Percentiles rank a stretch among this genome's conserved stretches.
phyloP scores from a whole-genome alignment of 331 rosid species.

The Cucumis variabilis region DNA sequence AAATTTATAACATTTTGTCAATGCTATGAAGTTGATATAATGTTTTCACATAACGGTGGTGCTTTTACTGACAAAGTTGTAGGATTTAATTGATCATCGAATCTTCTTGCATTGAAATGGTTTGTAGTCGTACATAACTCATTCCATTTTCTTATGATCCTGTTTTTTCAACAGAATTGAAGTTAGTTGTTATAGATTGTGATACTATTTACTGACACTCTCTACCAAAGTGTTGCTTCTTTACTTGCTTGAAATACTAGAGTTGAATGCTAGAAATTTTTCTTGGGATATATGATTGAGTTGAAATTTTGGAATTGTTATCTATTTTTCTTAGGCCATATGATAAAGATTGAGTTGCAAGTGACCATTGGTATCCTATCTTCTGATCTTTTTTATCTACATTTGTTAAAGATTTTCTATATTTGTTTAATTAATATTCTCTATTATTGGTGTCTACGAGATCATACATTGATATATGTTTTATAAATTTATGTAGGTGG shows the following conservation, averaged over 20 bases:
- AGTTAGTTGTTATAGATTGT: background rate
- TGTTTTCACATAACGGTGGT: conserved; percentile 64
- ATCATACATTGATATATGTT: no score
- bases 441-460: no score
- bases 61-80: conserved; percentile 92
- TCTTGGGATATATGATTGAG: background rate
- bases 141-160: background rate
- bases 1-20: no score
- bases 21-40: no score
- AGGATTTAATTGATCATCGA: conserved; percentile 12
- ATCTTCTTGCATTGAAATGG: background rate
- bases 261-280: no score
- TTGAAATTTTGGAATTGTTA: conserved; percentile 16
- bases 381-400: no score
- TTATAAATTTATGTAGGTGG: no score
- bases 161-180: background rate
- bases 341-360: no score
- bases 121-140: background rate
- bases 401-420: no score
- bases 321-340: background rate
- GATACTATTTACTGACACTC: background rate
- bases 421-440: no score
- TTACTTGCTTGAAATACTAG: background rate
- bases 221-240: background rate
- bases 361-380: no score